A percentile compares a stretch with the other conserved stretches of the same genome.
phyloP scores from a whole-genome alignment of 495 filamentous ascomycete genomes.

The Aeminium ludgeri region DNA sequence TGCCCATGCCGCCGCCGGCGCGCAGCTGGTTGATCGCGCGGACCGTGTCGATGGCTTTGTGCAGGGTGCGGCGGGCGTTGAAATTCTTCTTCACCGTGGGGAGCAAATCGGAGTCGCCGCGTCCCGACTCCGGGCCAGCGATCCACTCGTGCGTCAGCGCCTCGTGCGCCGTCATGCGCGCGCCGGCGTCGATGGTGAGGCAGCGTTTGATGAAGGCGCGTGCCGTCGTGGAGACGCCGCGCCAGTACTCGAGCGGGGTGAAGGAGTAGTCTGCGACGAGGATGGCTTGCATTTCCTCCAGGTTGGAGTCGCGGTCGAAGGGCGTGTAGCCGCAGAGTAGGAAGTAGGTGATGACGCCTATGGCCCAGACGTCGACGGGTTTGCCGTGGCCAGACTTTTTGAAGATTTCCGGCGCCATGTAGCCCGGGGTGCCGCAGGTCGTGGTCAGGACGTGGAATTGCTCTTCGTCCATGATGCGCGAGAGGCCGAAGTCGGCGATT shows the following conservation, averaged over 20 bases:
- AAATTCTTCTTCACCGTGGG: constrained; percentile 98
- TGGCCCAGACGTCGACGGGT: constrained; percentile 65
- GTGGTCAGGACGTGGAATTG: constrained; percentile 96
- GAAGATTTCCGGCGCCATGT: constrained; percentile 81
- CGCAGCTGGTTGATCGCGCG: constrained; percentile 94
- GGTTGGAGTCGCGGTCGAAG: constrained; percentile 91
- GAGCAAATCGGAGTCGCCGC: constrained; percentile 55
- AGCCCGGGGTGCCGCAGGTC: constrained; percentile 92
- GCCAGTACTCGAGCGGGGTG: constrained; percentile 93
- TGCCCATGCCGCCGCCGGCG: constrained; percentile 54
- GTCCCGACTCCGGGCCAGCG: constrained; percentile 35
- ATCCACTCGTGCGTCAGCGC: constrained; percentile 84
- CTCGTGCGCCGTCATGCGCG: constrained; percentile 87
- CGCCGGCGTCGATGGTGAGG: constrained; percentile 70
- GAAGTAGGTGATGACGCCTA: constrained; percentile 85
- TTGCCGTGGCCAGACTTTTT: constrained; percentile 65
- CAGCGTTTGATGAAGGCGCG: constrained; percentile 81
- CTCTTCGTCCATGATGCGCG: constrained; percentile 96
- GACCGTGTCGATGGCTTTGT: constrained; percentile 94
- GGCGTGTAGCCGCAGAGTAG: constrained; percentile 95
- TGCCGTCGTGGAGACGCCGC: constrained; percentile 68
- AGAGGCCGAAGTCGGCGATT: constrained; percentile 91
- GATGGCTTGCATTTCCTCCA: constrained; percentile 99
- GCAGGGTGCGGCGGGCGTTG: constrained; percentile 82
- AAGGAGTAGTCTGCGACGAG: constrained; percentile 91